Evolutionary conservation across 495 filamentous ascomycete species (phyloP), one percentile per base, ranked within the genome.

Genomic region (Clohesyomyces aquaticus): DNA sequence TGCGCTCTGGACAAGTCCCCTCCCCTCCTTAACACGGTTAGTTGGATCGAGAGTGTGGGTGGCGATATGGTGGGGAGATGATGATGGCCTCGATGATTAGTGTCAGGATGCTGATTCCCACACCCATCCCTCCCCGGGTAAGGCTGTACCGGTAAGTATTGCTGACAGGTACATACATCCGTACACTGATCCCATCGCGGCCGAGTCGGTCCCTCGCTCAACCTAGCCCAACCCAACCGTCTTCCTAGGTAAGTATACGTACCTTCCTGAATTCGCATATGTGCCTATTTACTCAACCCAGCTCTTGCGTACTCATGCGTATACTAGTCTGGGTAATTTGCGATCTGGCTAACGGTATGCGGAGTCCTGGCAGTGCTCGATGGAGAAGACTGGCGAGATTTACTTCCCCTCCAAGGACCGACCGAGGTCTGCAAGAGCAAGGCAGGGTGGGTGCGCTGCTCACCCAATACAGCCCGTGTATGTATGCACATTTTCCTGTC

Each of bases 401-500:
- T n/a, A n/a, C n/a, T 38, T 6, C 32, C 6, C 32, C 32, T 38
- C 6, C 32, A 38, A 38, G 32, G 14, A 38, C 32, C 32, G 32
- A 38, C 6, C n/a, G 49, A 52, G 22, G 49, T 16, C 8, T 21
- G 9, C 46, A 21, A 49, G 46, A n/a, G n/a, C n/a, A n/a, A n/a
- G n/a, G n/a, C n/a, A n/a, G n/a, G n/a, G n/a, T n/a, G n/a, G n/a
- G n/a, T n/a, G n/a, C n/a, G n/a, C n/a, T 6, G 32, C 14, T 38
- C 32, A 47, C 43, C n/a, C 43, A 47, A 47, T 47, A 47, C 43
- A 47, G 43, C 19, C 43, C 43, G 43, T 47, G 43, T 47, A 47
- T 47, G 43, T 47, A n/a, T 10, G 35, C 35, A n/a, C n/a, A n/a
- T n/a, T n/a, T n/a, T n/a, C n/a, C n/a, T n/a, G n/a, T n/a, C n/a